These are phyloP conservation scores for Sophora flavescens DNA, from an alignment of 306 rosid species.

Conservation along the genomic window DNA sequence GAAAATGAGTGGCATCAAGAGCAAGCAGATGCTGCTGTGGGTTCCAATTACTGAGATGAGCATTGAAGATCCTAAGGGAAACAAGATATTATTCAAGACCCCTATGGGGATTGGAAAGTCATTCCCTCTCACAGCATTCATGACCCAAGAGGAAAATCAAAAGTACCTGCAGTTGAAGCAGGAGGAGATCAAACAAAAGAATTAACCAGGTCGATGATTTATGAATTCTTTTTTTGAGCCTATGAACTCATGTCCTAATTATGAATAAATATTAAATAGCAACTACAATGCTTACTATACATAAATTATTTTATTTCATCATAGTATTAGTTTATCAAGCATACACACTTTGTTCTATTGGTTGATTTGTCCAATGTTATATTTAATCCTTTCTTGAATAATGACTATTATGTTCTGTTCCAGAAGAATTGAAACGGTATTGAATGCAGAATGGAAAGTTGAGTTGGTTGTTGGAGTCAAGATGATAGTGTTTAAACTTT, in stretches of 20 bases:
- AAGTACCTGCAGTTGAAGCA: slow-evolving; percentile 39
- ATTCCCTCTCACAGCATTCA: slow-evolving; percentile 69
- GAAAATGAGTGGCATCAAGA: slow-evolving; percentile 85
- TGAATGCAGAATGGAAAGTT: slow-evolving; percentile 4
- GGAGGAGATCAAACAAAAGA: neutral
- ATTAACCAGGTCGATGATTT: neutral
- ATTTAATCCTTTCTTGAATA: neutral
- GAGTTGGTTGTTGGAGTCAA: neutral
- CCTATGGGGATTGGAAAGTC: slow-evolving; percentile 79
- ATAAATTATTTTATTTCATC: neutral
- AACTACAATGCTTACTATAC: neutral
- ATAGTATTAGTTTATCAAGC: neutral
- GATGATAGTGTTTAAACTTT: too few relatives aligned
- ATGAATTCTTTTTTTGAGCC: neutral
- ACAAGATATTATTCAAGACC: slow-evolving; percentile 70
- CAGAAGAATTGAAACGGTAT: neutral
- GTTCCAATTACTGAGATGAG: slow-evolving; percentile 78
- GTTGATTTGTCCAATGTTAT: slow-evolving; percentile 5
- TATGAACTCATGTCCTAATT: neutral
- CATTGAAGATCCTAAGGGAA: slow-evolving; percentile 55
- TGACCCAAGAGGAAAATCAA: slow-evolving; percentile 67
- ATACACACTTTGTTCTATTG: neutral
- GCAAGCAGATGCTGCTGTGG: slow-evolving; percentile 78
- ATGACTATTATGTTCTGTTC: slow-evolving; percentile 7
- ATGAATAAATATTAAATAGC: slow-evolving; percentile 20